Percentiles rank a stretch among this genome's conserved stretches.
These are phyloP conservation scores for Hanseniaspora clermontiae DNA, from an alignment of 805 yeast species.

Conservation along the genomic window DNA sequence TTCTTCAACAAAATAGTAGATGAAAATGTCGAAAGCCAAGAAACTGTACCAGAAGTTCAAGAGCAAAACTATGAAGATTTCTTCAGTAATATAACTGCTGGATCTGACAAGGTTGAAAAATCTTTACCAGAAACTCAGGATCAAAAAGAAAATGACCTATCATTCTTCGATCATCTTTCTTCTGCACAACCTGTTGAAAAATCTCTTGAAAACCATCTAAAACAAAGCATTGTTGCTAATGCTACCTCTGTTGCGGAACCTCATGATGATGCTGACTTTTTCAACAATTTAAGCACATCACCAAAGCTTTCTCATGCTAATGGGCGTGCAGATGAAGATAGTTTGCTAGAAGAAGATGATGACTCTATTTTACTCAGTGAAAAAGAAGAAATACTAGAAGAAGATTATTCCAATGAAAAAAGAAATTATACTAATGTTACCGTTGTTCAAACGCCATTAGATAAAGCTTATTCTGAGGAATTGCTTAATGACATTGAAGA, in stretches of 20 bases:
- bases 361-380: background rate
- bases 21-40: background rate
- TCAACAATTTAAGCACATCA: background rate
- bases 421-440: background rate
- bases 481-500: slow-evolving; percentile 21
- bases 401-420: background rate
- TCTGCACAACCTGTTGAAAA: background rate
- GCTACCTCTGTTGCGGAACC: background rate
- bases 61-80: background rate
- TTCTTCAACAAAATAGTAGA: background rate
- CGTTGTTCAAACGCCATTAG: slow-evolving; percentile 19
- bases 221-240: background rate
- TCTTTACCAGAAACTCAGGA: background rate
- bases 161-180: background rate
- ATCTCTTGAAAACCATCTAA: background rate
- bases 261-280: background rate
- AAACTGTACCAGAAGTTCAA: too few species aligned
- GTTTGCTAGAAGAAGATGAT: background rate
- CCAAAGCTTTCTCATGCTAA: background rate
- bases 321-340: background rate
- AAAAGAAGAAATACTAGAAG: background rate
- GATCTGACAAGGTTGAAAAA: background rate
- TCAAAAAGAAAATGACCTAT: background rate
- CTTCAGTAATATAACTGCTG: background rate
- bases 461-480: slow-evolving; percentile 33